phyloP scores from a whole-genome alignment of 2,329 filamentous ascomycete species.

The Cordyceps pruinosa region DNA sequence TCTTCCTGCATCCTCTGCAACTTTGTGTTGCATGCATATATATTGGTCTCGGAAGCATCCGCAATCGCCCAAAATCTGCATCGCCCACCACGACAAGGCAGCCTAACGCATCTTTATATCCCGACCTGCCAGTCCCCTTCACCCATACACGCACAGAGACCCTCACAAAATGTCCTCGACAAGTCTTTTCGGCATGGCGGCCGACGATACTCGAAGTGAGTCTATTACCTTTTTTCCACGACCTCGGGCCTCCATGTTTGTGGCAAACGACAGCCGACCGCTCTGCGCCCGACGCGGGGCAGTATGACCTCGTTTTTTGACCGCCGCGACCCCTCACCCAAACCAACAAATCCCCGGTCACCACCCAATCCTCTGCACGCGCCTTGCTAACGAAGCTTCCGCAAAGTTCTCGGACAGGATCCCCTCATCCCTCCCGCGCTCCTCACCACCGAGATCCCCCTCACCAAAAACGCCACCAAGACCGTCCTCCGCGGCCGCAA shows the following conservation, averaged over 20 bases:
- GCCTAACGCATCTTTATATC: neutral
- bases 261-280: neutral
- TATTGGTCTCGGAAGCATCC: neutral
- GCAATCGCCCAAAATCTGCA: conserved; percentile 1
- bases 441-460: conserved; percentile 78
- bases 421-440: conserved; percentile 84
- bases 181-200: conserved; percentile 34
- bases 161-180: conserved; percentile 29
- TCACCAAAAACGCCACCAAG: conserved; percentile 52
- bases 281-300: neutral
- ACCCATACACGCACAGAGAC: neutral
- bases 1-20: neutral
- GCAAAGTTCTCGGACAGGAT: conserved; percentile 82
- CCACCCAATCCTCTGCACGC: neutral
- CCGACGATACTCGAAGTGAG: conserved; percentile 40
- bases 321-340: neutral
- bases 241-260: neutral
- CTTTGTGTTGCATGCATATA: neutral
- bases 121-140: neutral
- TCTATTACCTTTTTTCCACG: conserved; percentile 9
- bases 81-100: conserved; percentile 7
- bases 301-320: neutral
- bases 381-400: neutral
- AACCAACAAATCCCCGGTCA: too few relatives aligned
- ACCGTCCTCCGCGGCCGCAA: conserved; percentile 66